These are phyloP conservation scores for Mucor indicus DNA, from an alignment of 371 early-diverging fungal species.

Conservation along the genomic window DNA sequence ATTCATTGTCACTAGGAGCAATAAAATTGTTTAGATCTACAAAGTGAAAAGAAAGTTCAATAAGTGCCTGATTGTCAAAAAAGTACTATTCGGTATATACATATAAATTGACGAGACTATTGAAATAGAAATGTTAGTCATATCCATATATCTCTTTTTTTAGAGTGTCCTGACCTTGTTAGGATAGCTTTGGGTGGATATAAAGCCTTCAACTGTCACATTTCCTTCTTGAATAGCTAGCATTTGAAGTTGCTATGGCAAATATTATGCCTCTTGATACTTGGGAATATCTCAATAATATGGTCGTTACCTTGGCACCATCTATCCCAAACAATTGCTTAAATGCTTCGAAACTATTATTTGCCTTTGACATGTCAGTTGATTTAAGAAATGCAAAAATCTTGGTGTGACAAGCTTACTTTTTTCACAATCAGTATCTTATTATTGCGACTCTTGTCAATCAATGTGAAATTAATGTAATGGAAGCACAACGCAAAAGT, in stretches of 20 bases:
- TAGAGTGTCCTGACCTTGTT: slow-evolving; percentile 38
- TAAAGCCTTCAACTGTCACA: slow-evolving; percentile 31
- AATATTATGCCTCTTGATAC: neutral
- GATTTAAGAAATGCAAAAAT: neutral
- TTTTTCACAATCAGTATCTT: slow-evolving; percentile 44
- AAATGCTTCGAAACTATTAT: slow-evolving; percentile 24
- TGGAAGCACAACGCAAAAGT: slow-evolving; percentile 48
- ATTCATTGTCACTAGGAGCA: slow-evolving; percentile 23
- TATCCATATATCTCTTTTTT: neutral
- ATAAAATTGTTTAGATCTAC: slow-evolving; percentile 51
- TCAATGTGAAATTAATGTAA: slow-evolving; percentile 40
- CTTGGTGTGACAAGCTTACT: slow-evolving; percentile 20
- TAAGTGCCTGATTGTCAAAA: neutral
- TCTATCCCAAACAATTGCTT: slow-evolving; percentile 33
- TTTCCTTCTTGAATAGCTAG: slow-evolving; percentile 21
- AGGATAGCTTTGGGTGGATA: slow-evolving; percentile 40
- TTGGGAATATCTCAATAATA: neutral
- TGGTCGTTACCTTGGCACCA: slow-evolving; percentile 20
- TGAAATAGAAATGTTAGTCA: slow-evolving; percentile 1
- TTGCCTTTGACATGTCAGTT: slow-evolving; percentile 8
- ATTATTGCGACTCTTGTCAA: slow-evolving; percentile 34
- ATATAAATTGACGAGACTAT: slow-evolving; percentile 46
- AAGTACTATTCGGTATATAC: slow-evolving; percentile 12
- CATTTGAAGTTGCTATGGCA: slow-evolving; percentile 20
- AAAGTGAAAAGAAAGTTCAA: neutral